Conservation (phyloP, 306 rosid species). For the Fragaria ananassa region DNA sequence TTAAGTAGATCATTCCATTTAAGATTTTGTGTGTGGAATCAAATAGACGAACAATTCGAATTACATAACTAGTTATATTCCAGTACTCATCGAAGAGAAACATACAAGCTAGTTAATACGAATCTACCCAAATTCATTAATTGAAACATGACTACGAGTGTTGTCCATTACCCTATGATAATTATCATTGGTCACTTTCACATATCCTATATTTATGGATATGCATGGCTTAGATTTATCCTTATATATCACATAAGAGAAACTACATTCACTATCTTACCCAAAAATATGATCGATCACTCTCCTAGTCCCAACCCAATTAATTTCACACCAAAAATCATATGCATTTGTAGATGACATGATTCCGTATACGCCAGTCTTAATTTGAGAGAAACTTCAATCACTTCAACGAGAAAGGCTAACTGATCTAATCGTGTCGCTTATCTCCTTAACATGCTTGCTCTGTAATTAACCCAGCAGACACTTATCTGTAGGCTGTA, state of each 20-base stretch:
- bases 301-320: background rate
- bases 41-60: no score
- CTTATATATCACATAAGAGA: no score
- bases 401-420: background rate
- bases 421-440: background rate
- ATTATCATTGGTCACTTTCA: background rate
- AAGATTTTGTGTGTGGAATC: no score
- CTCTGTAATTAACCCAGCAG: background rate
- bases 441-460: background rate
- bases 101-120: background rate
- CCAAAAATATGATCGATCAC: background rate
- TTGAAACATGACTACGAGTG: background rate
- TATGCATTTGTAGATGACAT: background rate
- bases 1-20: no score
- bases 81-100: no score
- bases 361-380: background rate
- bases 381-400: background rate
- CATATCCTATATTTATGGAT: background rate
- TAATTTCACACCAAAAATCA: background rate
- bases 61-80: no score
- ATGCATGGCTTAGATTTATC: background rate
- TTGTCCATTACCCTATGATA: background rate
- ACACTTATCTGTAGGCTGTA: background rate
- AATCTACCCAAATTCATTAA: background rate
- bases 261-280: background rate